Base-by-base conservation (phyloP, 2,329 filamentous ascomycete genomes). In the Fusarium sambucinum region DNA sequence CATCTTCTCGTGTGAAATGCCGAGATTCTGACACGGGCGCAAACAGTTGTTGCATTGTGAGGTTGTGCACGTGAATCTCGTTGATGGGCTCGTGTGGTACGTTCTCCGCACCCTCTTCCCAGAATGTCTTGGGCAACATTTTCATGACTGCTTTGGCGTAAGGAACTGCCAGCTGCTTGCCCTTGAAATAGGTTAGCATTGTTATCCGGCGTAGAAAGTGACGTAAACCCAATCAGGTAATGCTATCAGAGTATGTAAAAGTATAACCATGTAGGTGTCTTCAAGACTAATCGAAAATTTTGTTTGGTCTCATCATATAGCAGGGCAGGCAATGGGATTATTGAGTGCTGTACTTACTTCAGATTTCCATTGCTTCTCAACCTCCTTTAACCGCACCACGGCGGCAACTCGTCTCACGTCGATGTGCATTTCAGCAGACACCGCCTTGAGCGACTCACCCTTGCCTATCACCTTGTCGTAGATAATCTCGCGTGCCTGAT, bases 221-320 rank as follows among this genome's bases (percentile, higher is more conserved):
- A 55, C 42, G 50, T 52, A 56, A 41, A 71, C 33, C 14, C 47
- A 38, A 16, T 52, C 45, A 35, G 54, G 64, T 57, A 57, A 59
- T 63, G 59, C 29, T 50, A 69, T 60, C 74, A 75, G 76, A 73
- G 65, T 60, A 66, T 72, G 72, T 74, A 77, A 53, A 71, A 63
- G 63, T 91, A 85, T 95, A 95, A 97, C 92, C 93, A 96, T 90
- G 85, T 89, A 79, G 61, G 83, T 80, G 94, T 98, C 94, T 97
- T 97, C 86, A 96, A 97, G 95, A 98, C 95, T 97, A 97, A 98
- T 97, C 95, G 95, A 91, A 91, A 90, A 90, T 88, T 87, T 86
- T 88, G 82, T 84, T 86, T 92, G 81, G 77, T 87, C 74, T 80
- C 86, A 89, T 89, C 86, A 88, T 80, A 76, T 63, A 59, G 70